These are phyloP conservation scores for sunflower (Helianthus annuus) DNA, from an alignment of 129 eudicot species.

Conservation along the genomic window DNA sequence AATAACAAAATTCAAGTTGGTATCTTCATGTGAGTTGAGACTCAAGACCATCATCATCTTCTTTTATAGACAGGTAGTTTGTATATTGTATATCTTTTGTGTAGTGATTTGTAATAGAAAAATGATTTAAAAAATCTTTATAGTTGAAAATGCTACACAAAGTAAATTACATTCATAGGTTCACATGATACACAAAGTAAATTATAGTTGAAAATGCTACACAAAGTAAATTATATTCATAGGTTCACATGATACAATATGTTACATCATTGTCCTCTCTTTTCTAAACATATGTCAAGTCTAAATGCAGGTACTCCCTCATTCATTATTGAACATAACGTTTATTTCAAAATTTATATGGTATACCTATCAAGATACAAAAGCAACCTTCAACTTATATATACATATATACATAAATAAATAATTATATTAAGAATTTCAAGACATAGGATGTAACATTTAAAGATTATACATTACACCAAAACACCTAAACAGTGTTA, in stretches of 20 bases:
- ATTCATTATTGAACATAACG: not conserved
- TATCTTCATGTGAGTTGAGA: not conserved
- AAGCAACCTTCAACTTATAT: not conserved
- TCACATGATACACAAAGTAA: not conserved
- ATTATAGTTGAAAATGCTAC: not conserved
- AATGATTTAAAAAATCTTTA: not conserved
- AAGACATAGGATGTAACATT: constrained; percentile 4
- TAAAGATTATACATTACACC: constrained; percentile 13
- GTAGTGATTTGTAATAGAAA: not conserved
- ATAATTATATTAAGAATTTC: constrained; percentile 2
- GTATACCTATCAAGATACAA: constrained; percentile 11
- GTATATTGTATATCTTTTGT: not conserved
- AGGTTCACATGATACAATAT: constrained; percentile 14
- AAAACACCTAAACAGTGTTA: not conserved
- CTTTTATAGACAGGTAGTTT: not conserved
- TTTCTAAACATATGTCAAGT: not conserved
- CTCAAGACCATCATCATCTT: not conserved
- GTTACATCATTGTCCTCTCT: constrained; percentile 12
- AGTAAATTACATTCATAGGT: constrained; percentile 3
- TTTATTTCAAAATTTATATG: not conserved
- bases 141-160: not conserved
- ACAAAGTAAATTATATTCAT: not conserved
- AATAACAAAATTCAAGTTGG: not conserved
- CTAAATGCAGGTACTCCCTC: not conserved
- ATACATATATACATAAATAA: not conserved